Evolutionary conservation across 2,329 filamentous ascomycete species (phyloP).

Genomic region (Cytospora paraplurivora): DNA sequence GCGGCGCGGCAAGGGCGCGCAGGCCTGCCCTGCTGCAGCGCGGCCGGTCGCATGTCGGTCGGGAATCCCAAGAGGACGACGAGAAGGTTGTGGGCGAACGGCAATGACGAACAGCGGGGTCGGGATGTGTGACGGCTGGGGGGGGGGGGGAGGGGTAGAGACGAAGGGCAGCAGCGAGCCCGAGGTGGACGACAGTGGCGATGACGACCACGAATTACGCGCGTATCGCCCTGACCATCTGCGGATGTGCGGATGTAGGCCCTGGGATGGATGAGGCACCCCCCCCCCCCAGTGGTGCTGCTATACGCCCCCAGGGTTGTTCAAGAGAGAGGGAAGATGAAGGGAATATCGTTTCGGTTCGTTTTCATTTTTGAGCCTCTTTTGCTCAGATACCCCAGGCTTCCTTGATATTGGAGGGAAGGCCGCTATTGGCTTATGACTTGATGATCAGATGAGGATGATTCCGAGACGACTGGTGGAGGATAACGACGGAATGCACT

Average conservation of each 20-base stretch:
- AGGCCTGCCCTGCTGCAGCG: background rate
- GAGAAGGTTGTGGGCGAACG: background rate
- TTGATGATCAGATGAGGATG: too few species aligned
- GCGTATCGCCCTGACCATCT: background rate
- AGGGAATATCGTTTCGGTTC: too few species aligned
- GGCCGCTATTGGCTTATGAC: too few species aligned
- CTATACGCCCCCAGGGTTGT: background rate
- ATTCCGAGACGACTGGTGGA: too few species aligned
- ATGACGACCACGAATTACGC: background rate
- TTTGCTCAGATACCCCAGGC: too few species aligned
- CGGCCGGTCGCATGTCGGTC: background rate
- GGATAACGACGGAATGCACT: too few species aligned
- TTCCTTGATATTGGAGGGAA: too few species aligned
- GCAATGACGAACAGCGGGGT: background rate
- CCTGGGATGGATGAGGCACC: background rate
- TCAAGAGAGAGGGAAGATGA: background rate
- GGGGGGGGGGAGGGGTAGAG: too few species aligned
- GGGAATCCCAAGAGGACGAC: background rate
- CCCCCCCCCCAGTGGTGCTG: background rate
- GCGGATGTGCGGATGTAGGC: background rate
- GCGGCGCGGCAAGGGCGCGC: background rate
- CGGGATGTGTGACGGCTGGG: background rate
- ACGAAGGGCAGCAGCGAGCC: background rate
- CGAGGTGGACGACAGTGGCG: background rate
- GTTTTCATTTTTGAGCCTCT: too few species aligned